phyloP scores from a whole-genome alignment of 495 filamentous ascomycete genomes.

The Hyphodiscus hymeniophilus region DNA sequence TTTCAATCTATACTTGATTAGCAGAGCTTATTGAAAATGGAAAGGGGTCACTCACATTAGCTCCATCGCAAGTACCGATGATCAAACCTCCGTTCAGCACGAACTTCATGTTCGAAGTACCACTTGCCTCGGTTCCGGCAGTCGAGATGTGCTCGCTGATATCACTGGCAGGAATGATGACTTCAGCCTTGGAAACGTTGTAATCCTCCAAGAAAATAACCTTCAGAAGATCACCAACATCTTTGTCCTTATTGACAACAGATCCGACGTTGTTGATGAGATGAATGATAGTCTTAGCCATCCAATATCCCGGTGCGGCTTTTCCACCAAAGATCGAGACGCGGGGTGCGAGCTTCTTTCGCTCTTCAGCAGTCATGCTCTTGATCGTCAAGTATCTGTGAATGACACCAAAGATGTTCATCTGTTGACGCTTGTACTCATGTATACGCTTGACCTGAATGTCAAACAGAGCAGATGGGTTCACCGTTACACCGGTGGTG shows the following conservation, averaged over 20 bases:
- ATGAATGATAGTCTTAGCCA: slow-evolving; percentile 98
- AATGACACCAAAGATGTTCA: slow-evolving; percentile 98
- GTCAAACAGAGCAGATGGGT: slow-evolving; percentile 85
- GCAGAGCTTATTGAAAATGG: neutral
- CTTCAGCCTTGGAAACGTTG: slow-evolving; percentile 98
- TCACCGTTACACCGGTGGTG: slow-evolving; percentile 68
- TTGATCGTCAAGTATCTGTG: slow-evolving; percentile 91
- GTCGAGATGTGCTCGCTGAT: slow-evolving; percentile 99
- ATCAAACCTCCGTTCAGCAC: slow-evolving; percentile 94
- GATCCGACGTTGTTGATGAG: slow-evolving; percentile 85
- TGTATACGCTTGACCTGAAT: slow-evolving; percentile 98
- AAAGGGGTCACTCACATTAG: slow-evolving; percentile 62
- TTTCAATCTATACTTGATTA: slow-evolving; percentile 64
- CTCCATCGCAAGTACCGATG: slow-evolving; percentile 95
- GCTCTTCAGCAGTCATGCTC: slow-evolving; percentile 69
- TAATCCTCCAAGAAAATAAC: slow-evolving; percentile 97
- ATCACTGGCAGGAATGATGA: slow-evolving; percentile 89
- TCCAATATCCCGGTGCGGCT: slow-evolving; percentile 97
- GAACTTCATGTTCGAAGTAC: slow-evolving; percentile 93
- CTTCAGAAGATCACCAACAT: slow-evolving; percentile 90
- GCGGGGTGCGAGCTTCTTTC: slow-evolving; percentile 82
- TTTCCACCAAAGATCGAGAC: slow-evolving; percentile 98
- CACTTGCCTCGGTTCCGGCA: slow-evolving; percentile 76
- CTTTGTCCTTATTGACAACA: slow-evolving; percentile 87
- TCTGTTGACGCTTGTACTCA: slow-evolving; percentile 98